phyloP scores from a whole-genome alignment of 164 flowering plant species.

The Berberis thunbergii region DNA sequence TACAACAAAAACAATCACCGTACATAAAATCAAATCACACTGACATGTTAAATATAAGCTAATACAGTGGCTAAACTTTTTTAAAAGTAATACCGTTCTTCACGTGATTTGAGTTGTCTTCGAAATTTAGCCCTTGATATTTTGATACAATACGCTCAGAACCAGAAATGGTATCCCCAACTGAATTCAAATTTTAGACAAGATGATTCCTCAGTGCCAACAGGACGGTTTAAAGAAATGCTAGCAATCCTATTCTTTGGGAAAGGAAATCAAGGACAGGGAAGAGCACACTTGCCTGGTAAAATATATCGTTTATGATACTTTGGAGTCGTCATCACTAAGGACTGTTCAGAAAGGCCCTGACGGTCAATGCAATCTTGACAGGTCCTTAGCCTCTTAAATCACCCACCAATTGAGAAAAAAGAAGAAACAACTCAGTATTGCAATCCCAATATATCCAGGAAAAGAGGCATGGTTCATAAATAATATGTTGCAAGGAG shows the following conservation, averaged over 20 bases:
- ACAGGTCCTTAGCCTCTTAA: slow-evolving; percentile 69
- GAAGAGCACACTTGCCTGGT: slow-evolving; percentile 43
- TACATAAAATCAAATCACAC: neutral
- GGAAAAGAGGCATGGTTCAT: no score
- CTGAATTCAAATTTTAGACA: slow-evolving; percentile 19
- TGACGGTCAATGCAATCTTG: slow-evolving; percentile 66
- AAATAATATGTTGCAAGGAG: neutral
- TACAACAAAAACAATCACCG: slow-evolving; percentile 10
- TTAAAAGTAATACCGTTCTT: slow-evolving; percentile 37
- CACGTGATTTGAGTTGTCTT: slow-evolving; percentile 53
- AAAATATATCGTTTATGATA: slow-evolving; percentile 74
- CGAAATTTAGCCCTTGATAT: slow-evolving; percentile 39
- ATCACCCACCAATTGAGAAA: slow-evolving; percentile 1
- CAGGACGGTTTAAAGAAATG: neutral
- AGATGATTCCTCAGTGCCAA: neutral
- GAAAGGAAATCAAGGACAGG: neutral
- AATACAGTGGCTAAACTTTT: neutral
- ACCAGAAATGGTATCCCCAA: slow-evolving; percentile 46
- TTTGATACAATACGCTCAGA: slow-evolving; percentile 26
- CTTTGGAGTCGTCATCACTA: slow-evolving; percentile 60
- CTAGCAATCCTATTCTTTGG: neutral
- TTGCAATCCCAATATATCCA: neutral
- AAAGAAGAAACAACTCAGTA: neutral
- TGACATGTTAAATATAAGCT: neutral
- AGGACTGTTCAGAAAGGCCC: slow-evolving; percentile 69